phyloP scores from a whole-genome alignment of 768 basidiomycete species.

The Phaeolepiota aurea region DNA sequence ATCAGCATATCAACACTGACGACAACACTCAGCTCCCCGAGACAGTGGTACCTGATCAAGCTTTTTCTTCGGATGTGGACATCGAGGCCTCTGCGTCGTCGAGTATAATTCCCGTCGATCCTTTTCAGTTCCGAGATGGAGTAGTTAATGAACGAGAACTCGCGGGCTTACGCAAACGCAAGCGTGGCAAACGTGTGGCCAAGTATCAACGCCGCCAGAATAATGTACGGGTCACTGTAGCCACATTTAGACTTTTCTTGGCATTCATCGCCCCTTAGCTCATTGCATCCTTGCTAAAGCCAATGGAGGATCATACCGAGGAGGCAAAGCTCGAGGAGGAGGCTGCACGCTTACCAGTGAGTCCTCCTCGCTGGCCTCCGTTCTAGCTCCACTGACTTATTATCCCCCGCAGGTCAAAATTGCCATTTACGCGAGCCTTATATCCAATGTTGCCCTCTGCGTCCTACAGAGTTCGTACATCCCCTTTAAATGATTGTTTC shows the following conservation, averaged over 20 bases:
- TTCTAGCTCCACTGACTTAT: slow-evolving; percentile 1
- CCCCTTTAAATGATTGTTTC: slow-evolving; percentile 1
- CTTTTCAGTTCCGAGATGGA: slow-evolving; percentile 56
- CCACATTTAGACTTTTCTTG: neutral
- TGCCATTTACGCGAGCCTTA: slow-evolving; percentile 79
- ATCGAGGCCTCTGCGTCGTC: slow-evolving; percentile 32
- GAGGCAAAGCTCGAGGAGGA: slow-evolving; percentile 72
- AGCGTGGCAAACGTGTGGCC: slow-evolving; percentile 55
- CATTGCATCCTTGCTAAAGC: slow-evolving; percentile 80
- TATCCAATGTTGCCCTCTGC: slow-evolving; percentile 66
- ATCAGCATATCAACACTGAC: slow-evolving; percentile 6
- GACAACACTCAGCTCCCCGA: slow-evolving; percentile 32
- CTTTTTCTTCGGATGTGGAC: slow-evolving; percentile 29
- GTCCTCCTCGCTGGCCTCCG: slow-evolving; percentile 15
- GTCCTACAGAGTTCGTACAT: slow-evolving; percentile 65
- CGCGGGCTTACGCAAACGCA: slow-evolving; percentile 48
- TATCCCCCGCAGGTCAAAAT: slow-evolving; percentile 60
- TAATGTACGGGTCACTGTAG: slow-evolving; percentile 33
- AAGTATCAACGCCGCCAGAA: slow-evolving; percentile 68
- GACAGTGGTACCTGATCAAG: slow-evolving; percentile 40
- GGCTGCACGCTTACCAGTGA: slow-evolving; percentile 55
- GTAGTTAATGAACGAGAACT: slow-evolving; percentile 59
- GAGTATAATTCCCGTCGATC: slow-evolving; percentile 38
- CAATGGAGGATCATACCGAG: slow-evolving; percentile 82
- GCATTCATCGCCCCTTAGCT: slow-evolving; percentile 38